Percentiles rank a stretch among this genome's conserved stretches.
Conservation (phyloP, 768 basidiomycete genomes). For the Termitomyces sp. region DNA sequence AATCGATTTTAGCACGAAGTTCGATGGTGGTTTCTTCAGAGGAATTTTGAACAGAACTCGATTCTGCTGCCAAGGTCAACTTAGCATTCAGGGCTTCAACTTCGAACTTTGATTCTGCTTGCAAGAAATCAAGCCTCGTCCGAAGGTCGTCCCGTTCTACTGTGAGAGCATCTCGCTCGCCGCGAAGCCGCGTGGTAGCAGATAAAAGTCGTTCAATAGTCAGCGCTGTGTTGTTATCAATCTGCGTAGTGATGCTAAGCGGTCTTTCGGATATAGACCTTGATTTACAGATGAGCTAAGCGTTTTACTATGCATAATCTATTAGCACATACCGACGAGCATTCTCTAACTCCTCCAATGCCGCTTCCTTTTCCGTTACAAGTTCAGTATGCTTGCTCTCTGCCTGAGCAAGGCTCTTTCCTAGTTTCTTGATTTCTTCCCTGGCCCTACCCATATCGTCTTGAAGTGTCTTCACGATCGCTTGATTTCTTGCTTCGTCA, state of each 20-base stretch:
- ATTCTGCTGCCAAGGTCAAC: conserved; percentile 24
- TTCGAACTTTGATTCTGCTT: conserved; percentile 60
- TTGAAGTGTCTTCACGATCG: conserved; percentile 44
- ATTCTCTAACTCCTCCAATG: conserved; percentile 35
- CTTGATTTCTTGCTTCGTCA: conserved; percentile 60
- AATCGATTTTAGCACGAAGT: conserved; percentile 24
- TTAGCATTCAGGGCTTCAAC: conserved; percentile 53
- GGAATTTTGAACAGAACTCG: conserved; percentile 16
- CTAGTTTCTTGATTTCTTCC: conserved; percentile 32
- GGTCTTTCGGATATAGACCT: not conserved
- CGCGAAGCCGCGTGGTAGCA: conserved; percentile 62
- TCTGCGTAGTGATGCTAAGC: not conserved
- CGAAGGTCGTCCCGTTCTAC: conserved; percentile 57
- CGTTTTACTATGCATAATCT: not conserved
- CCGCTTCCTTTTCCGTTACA: conserved; percentile 49
- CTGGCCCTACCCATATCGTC: conserved; percentile 37
- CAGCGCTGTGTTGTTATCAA: conserved; percentile 26
- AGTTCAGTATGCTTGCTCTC: conserved; percentile 41
- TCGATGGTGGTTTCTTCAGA: conserved; percentile 18
- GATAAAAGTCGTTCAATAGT: conserved; percentile 52
- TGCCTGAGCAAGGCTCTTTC: conserved; percentile 27
- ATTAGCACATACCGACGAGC: conserved; percentile 16
- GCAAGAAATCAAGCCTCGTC: conserved; percentile 61
- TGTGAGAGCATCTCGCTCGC: conserved; percentile 52
- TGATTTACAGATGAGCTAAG: not conserved